These are phyloP conservation scores for Neopestalotiopsis rosae DNA, from an alignment of 2,329 filamentous ascomycete species.

Conservation along the genomic window DNA sequence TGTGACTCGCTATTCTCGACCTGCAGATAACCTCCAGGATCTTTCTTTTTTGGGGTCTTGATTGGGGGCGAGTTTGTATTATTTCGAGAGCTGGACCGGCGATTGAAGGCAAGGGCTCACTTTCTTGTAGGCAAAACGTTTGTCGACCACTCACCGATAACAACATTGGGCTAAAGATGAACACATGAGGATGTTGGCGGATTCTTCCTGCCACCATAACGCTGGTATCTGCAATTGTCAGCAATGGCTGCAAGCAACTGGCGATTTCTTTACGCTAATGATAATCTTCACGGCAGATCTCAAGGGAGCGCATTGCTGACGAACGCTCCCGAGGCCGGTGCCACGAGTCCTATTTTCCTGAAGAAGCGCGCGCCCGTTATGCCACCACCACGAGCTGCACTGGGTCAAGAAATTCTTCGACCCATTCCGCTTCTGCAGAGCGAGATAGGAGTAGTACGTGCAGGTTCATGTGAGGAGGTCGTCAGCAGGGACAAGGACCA, in stretches of 20 bases:
- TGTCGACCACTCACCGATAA: not conserved
- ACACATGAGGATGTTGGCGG: not conserved
- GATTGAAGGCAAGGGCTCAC: not conserved
- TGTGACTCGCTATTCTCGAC: not conserved
- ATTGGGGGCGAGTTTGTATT: not conserved
- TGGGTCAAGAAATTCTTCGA: not conserved
- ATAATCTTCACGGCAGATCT: not conserved
- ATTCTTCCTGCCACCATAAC: not conserved
- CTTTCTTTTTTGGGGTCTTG: not conserved
- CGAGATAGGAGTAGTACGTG: not conserved
- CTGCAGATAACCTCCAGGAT: not conserved
- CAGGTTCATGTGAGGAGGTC: not conserved
- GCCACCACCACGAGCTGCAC: not conserved
- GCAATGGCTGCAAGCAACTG: not conserved
- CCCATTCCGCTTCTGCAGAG: not conserved
- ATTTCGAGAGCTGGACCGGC: not conserved
- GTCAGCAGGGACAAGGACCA: not conserved
- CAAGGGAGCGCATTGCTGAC: not conserved
- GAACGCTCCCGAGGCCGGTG: not conserved
- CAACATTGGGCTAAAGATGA: not conserved
- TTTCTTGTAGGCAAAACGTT: not conserved
- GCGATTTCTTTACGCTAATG: not conserved
- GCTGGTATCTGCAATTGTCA: not conserved
- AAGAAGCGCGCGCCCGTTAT: not conserved
- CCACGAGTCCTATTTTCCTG: not conserved